These are phyloP conservation scores for Zymoseptoria tritici DNA, from an alignment of 2,329 filamentous ascomycete species.

Conservation along the genomic window DNA sequence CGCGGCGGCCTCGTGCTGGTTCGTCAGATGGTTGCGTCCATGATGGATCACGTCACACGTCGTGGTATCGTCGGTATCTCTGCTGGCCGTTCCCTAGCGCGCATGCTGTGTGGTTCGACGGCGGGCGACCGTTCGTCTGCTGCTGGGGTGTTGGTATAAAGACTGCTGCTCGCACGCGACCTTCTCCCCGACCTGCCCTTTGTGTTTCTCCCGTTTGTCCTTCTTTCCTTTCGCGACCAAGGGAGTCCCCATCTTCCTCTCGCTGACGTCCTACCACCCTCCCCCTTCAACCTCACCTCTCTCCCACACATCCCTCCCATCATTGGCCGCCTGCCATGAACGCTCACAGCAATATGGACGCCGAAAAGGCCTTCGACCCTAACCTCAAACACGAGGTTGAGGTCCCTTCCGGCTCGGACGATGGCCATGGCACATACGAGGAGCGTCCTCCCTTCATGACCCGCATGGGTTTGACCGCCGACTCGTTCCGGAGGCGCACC, in stretches of 20 bases:
- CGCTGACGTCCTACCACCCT: neutral
- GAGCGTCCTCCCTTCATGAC: slow-evolving; percentile 18
- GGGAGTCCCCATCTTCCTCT: neutral
- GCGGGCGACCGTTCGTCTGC: no score
- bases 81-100: neutral
- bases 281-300: neutral
- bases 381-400: slow-evolving; percentile 3
- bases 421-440: slow-evolving; percentile 9
- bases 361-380: slow-evolving; percentile 13
- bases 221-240: neutral
- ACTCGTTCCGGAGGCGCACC: slow-evolving; percentile 25
- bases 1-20: neutral
- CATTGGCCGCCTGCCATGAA: slow-evolving; percentile 3
- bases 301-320: neutral
- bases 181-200: neutral
- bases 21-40: neutral
- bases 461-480: slow-evolving; percentile 25
- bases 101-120: neutral
- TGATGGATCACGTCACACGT: neutral
- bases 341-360: slow-evolving; percentile 5
- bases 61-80: neutral
- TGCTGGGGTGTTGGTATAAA: neutral
- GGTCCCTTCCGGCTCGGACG: slow-evolving; percentile 10
- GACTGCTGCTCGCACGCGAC: slow-evolving; percentile 1
- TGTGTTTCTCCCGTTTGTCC: neutral